Conservation (phyloP, 2,329 filamentous ascomycete genomes). For the Juglanconis oblonga region DNA sequence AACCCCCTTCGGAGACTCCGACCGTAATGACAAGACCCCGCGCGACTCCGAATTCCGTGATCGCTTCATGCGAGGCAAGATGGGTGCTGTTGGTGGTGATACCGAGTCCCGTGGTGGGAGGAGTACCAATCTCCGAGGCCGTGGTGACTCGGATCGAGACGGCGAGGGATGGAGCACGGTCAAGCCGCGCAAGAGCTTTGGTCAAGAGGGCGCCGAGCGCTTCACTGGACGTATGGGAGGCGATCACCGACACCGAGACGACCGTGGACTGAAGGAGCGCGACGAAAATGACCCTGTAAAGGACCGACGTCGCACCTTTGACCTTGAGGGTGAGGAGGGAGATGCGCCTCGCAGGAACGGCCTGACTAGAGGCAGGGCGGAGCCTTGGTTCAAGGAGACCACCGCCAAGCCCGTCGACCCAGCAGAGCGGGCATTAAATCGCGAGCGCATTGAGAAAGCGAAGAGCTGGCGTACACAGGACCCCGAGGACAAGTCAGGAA, state of each 20-base stretch:
- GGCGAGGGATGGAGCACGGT: constrained; percentile 72
- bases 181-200: constrained; percentile 71
- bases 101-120: constrained; percentile 49
- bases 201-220: constrained; percentile 68
- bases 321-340: constrained; percentile 49
- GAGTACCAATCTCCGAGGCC: constrained; percentile 48
- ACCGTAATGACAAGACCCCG: constrained; percentile 50
- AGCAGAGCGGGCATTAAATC: constrained; percentile 35
- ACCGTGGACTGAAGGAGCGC: constrained; percentile 48
- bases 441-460: constrained; percentile 55
- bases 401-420: constrained; percentile 32
- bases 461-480: constrained; percentile 61
- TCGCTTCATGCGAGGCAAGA: constrained; percentile 58
- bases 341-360: constrained; percentile 63
- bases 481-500: constrained; percentile 34
- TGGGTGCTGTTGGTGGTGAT: constrained; percentile 47
- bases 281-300: constrained; percentile 54
- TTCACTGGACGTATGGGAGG: constrained; percentile 65
- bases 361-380: constrained; percentile 61
- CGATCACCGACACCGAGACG: constrained; percentile 40
- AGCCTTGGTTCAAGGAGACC: constrained; percentile 68
- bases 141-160: constrained; percentile 56
- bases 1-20: constrained; percentile 36
- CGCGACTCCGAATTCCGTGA: constrained; percentile 54
- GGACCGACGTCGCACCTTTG: constrained; percentile 48